Percentiles rank a stretch among this genome's conserved stretches.
Conservation (phyloP, 2,329 filamentous ascomycete species). For the Fusarium decemcellulare region DNA sequence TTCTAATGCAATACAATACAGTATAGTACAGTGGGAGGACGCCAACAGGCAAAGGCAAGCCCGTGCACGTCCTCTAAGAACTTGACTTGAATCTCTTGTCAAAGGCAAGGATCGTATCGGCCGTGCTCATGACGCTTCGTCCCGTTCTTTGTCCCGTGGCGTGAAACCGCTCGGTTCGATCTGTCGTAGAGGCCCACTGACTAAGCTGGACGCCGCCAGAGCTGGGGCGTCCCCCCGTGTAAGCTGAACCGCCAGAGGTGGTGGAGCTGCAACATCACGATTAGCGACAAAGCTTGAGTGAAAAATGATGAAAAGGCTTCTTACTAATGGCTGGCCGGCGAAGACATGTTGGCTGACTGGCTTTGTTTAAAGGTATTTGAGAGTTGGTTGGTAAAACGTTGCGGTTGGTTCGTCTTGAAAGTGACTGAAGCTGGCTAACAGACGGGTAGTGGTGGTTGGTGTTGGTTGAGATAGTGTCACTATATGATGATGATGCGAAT, state of each 20-base stretch:
- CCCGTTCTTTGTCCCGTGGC: slow-evolving; percentile 30
- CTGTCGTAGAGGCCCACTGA: slow-evolving; percentile 23
- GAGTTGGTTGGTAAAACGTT: slow-evolving; percentile 1
- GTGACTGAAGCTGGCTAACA: not conserved
- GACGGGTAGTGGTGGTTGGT: not conserved
- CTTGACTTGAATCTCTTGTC: slow-evolving; percentile 15
- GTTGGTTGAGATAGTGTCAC: not conserved
- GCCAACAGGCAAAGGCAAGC: no score
- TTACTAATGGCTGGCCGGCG: slow-evolving; percentile 28
- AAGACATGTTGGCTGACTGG: slow-evolving; percentile 26
- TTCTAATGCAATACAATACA: not conserved
- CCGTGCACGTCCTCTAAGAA: not conserved
- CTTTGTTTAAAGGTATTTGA: slow-evolving; percentile 1
- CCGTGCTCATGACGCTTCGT: slow-evolving; percentile 16
- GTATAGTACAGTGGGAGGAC: no score
- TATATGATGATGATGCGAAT: slow-evolving; percentile 8
- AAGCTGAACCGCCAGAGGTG: slow-evolving; percentile 27
- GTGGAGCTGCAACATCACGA: slow-evolving; percentile 14
- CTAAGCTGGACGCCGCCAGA: slow-evolving; percentile 14
- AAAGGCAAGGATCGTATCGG: slow-evolving; percentile 28
- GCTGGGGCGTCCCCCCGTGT: slow-evolving; percentile 28
- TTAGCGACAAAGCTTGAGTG: not conserved
- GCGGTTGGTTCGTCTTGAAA: slow-evolving; percentile 10
- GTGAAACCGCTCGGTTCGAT: slow-evolving; percentile 30
- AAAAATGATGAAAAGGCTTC: not conserved